Evolutionary conservation across 257 asterid genomes (phyloP), one percentile per base, ranked within the genome.

Genomic region (Solanum chaucha): DNA sequence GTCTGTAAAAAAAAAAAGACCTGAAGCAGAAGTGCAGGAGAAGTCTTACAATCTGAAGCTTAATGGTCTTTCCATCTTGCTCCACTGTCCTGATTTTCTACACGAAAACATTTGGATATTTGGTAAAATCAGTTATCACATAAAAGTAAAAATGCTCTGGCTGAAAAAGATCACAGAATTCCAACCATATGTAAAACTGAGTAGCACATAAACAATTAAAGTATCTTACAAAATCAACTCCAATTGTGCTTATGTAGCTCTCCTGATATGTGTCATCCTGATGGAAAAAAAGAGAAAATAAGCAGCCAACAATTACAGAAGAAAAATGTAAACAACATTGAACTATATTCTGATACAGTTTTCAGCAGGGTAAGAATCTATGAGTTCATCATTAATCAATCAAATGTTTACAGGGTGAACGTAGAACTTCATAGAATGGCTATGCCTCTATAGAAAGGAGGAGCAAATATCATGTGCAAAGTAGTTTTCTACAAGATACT

Each of bases 171-270:
- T 26, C 40, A 48, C n/a, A 14, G 72, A 65, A 40, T 72, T 58
- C 32, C 87, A 86, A 67, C 34, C 12, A 30, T 68, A 30, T 22
- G 24, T 24, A 87, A 15, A 22, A 70, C 26, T 61, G 71, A 86
- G 59, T 35, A 26, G 74, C 51, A 40, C 46, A 85, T 6, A 51
- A 15, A 30, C 38, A 8, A 75, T 17, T 74, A 15, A 11, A 75
- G 86, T 87, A 74, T 88, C 96, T 92, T 89, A 93, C 92, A 82
- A 90, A 92, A 88, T 93, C 94, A 78, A 93, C 95, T 85, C 94
- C 96, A 83, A 93, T 92, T 88, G 96, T 93, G 92, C 96, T 92
- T 65, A 93, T 92, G 80, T 93, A 92, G 85, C 96, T 93, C 84
- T 93, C 96, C 74, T 92, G 88, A 86, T 93, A 93, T 17, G 94